Conservation (phyloP, 495 filamentous ascomycete genomes). For the Lepraria neglecta region DNA sequence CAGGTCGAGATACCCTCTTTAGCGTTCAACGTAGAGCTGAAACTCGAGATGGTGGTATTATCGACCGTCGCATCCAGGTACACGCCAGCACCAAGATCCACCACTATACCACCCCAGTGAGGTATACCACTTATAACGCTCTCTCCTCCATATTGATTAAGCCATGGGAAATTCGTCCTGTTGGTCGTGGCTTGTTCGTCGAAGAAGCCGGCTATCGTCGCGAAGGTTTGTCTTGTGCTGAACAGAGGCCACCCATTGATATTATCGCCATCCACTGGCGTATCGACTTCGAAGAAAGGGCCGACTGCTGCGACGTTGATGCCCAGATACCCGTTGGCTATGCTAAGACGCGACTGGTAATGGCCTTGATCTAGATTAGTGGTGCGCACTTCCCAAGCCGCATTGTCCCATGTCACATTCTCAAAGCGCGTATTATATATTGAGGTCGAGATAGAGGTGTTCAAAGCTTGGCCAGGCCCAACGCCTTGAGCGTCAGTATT, state of each 20-base stretch:
- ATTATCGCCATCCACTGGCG: conserved; percentile 42
- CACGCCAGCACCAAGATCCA: conserved; percentile 49
- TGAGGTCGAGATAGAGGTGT: conserved; percentile 6
- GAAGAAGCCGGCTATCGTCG: conserved; percentile 69
- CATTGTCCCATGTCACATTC: conserved; percentile 57
- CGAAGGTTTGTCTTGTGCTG: conserved; percentile 60
- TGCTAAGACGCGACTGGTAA: conserved; percentile 55
- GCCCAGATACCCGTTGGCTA: conserved; percentile 59
- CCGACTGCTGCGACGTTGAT: conserved; percentile 58
- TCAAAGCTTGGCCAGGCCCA: conserved; percentile 14
- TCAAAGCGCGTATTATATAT: conserved; percentile 45
- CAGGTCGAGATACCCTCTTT: conserved; percentile 57
- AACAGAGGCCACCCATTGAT: conserved; percentile 74
- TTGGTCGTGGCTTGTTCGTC: conserved; percentile 57
- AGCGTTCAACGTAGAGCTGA: conserved; percentile 57
- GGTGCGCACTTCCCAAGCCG: conserved; percentile 54
- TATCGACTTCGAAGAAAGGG: conserved; percentile 65
- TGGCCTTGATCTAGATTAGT: conserved; percentile 51
- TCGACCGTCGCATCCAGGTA: conserved; percentile 58
- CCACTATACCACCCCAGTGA: conserved; percentile 57
- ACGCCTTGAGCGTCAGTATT: conserved; percentile 16
- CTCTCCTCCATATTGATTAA: conserved; percentile 65
- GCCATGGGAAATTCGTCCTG: conserved; percentile 64
- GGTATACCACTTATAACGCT: conserved; percentile 69
- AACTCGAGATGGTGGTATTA: conserved; percentile 52